Base-by-base conservation (phyloP, 1,139 yeast genomes). In the Pichia terricola region DNA sequence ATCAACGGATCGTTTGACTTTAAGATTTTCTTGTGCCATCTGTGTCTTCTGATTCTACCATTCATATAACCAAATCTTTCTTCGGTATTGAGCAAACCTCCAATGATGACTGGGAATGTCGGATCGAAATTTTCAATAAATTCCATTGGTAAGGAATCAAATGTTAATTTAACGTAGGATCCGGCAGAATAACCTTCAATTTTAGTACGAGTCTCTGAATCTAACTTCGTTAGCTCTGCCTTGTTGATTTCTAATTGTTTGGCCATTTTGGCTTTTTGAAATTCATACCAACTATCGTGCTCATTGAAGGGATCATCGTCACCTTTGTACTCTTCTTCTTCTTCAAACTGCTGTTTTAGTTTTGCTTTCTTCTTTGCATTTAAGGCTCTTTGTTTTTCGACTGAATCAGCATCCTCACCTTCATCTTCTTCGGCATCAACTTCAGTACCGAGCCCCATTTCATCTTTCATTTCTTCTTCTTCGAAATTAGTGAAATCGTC, bases 11-110 rank as follows among this genome's bases (percentile, higher is more conserved):
- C 99, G 60, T 87, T 94, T 8, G 97, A 79, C 65, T 94, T 94
- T 56, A 94, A 72, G 45, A 94, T 87, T 71, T 88, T 88, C 62
- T 89, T 91, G 66, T 91, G 97, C 99, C 99, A 94, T 70, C 98
- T 81, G 62, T 94, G 99, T 64, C 96, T 81, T 76, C 96, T 87
- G 53, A 94, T 79, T 67, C 97, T 80, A 43, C 87, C 95, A 61
- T 86, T 91, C 70, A 88, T 74, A 55, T 85, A 82, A 11, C 98
- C 99, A 60, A 89, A 91, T 60, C 95, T 75, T 47, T 89, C 84
- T 61, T 94, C 99, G 16, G 95, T 86, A 27, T 94, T 76, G 44
- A 89, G 68, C 49, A 94, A 70, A 4, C 98, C 97, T 47, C 99
- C 99, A 55, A 94, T 68, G 26, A 94, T 77, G 35, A 94, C 72